These are phyloP conservation scores for Hygrocybe punicea DNA, from an alignment of 768 basidiomycete genomes.

Conservation along the genomic window DNA sequence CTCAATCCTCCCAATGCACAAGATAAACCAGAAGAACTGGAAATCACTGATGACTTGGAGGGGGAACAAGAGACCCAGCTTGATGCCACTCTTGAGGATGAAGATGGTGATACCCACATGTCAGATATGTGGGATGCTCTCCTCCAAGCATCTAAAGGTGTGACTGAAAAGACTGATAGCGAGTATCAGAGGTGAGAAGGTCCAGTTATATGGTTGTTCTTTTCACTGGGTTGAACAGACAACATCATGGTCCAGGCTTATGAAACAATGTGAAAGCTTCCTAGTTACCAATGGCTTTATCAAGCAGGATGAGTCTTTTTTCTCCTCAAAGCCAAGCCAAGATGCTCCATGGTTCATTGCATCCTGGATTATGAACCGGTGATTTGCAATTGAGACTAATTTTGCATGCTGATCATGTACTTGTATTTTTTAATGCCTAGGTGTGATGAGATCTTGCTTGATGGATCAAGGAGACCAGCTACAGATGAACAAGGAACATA, in stretches of 20 bases:
- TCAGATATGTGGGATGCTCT: no score
- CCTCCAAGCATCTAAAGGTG: constrained; percentile 26
- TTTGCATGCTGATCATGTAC: neutral
- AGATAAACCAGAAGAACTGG: no score
- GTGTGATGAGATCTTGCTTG: constrained; percentile 26
- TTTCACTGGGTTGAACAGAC: neutral
- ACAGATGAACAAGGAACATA: constrained; percentile 12
- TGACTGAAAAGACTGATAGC: constrained; percentile 27
- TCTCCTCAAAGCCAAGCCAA: constrained; percentile 11
- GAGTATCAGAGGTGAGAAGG: constrained; percentile 31
- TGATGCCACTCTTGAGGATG: no score
- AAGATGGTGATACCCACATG: no score
- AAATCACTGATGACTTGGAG: no score
- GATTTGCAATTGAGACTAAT: no score
- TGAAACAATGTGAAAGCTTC: constrained; percentile 16
- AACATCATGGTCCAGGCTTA: constrained; percentile 15
- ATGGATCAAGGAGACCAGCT: constrained; percentile 13
- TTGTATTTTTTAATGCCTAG: no score
- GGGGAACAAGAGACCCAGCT: no score
- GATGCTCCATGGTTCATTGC: constrained; percentile 23
- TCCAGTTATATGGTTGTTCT: neutral
- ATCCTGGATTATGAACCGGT: constrained; percentile 29
- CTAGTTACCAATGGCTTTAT: constrained; percentile 15
- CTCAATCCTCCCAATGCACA: no score
- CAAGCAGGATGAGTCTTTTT: constrained; percentile 13